Evolutionary conservation across 2,329 filamentous ascomycete species (phyloP), one percentile per base, ranked within the genome.

Genomic region (Talaromyces sp.): DNA sequence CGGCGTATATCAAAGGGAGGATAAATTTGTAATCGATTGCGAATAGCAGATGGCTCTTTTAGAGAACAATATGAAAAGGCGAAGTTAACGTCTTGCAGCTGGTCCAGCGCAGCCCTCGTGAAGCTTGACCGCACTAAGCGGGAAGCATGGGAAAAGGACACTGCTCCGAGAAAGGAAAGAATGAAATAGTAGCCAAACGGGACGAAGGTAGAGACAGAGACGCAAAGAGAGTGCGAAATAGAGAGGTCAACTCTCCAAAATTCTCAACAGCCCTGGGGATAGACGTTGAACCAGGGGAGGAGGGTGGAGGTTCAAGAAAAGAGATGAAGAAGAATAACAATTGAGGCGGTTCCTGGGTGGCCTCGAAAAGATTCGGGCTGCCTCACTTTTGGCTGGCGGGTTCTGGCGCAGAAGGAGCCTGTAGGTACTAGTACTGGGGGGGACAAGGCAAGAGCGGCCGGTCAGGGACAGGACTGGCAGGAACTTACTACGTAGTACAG

Each of bases 61-160:
- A 23, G 31, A 37, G 31, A 37, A 54, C 50, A 54, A n/a, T 54
- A 21, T 31, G 31, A 54, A 46, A 16, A 59, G 48, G 33, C 48
- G 46, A n/a, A 9, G 28, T 42, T 39, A 33, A 52, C 44, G 58
- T 50, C 16, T 57, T 40, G 59, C 48, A 40, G 50, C 21, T 33
- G 12, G 35, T 60, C 58, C 44, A 60, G 58, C 25, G 6, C 46
- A 55, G 59, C 39, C 35, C 48, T 55, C 23, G n/a, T 42, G 50
- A 55, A 61, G 59, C 59, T 42, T 44, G 48, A 61, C 59, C 59
- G 59, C 59, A 39, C 48, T 61, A 61, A 55, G 59, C 46, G 59
- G 59, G 11, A 61, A 37, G 46, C 59, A 61, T 61, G 59, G 39
- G 50, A 54, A 54, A 55, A 55, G 59, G 46, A 46, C 31, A 14